Conservation (phyloP, 176 grass and related monocot genomes). For the Bonia amplexicaulis region DNA sequence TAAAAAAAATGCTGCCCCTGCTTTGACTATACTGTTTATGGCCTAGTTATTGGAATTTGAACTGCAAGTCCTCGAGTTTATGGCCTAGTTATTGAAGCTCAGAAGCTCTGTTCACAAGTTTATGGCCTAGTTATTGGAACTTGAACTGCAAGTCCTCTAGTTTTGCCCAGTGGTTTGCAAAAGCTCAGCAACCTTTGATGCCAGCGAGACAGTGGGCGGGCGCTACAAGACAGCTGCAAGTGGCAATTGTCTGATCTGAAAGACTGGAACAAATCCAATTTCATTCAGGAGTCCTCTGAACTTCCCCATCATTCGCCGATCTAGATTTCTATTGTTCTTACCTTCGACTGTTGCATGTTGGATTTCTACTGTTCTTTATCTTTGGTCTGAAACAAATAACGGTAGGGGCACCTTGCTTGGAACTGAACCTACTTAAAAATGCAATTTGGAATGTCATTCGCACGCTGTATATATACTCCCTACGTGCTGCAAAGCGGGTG, state of each 20-base stretch:
- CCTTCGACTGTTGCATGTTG: background rate
- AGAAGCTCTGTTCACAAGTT: no score
- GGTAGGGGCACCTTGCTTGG: background rate
- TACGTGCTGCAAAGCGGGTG: no score
- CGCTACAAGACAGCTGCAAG: no score
- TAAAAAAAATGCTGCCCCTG: background rate
- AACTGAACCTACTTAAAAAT: background rate
- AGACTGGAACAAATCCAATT: background rate
- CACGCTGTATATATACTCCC: background rate
- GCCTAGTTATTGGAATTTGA: no score
- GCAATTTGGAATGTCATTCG: background rate
- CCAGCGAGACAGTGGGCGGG: background rate
- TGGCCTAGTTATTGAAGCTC: no score
- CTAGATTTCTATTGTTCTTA: background rate
- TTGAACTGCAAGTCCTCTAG: no score
- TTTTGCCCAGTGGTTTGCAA: background rate
- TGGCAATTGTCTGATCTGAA: background rate
- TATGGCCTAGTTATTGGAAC: no score
- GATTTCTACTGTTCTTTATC: background rate
- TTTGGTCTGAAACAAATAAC: background rate
- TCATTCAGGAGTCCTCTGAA: background rate
- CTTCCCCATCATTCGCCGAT: background rate
- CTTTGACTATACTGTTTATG: no score
- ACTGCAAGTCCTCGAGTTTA: no score
- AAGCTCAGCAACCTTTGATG: background rate